A percentile compares a stretch with the other conserved stretches of the same genome.
Evolutionary conservation across 257 asterid genomes (phyloP).

Genomic region (Scutellaria barbata): DNA sequence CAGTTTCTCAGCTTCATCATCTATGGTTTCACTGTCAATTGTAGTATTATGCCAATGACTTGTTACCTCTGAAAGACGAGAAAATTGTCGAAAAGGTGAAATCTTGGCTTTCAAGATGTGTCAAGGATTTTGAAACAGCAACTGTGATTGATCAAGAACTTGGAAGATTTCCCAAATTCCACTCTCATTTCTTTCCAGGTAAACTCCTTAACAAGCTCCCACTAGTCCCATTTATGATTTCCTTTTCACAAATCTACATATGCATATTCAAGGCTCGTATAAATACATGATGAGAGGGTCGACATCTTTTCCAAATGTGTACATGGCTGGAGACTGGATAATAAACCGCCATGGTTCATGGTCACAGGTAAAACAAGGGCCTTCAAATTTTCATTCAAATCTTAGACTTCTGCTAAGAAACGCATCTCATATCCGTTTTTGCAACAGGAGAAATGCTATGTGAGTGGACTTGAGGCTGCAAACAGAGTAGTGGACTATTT

Average conservation of each 20-base stretch:
- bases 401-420: neutral
- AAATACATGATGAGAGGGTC: constrained; percentile 69
- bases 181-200: constrained; percentile 72
- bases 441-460: constrained; percentile 62
- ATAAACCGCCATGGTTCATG: constrained; percentile 62
- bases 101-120: constrained; percentile 52
- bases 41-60: constrained; percentile 63
- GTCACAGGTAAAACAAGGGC: constrained; percentile 49
- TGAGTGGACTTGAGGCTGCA: constrained; percentile 66
- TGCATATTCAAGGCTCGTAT: constrained; percentile 51
- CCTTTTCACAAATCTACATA: neutral
- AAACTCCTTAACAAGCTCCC: neutral
- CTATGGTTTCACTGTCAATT: constrained; percentile 31
- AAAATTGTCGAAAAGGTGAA: constrained; percentile 53
- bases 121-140: constrained; percentile 54
- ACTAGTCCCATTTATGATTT: neutral
- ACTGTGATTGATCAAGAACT: constrained; percentile 60
- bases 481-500: constrained; percentile 61
- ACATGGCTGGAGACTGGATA: constrained; percentile 73
- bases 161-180: constrained; percentile 58
- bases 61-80: constrained; percentile 62
- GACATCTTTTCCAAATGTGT: constrained; percentile 59
- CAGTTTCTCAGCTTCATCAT: constrained; percentile 9
- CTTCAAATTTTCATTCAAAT: neutral
- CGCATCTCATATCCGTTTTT: neutral